Conservation (phyloP, 2,329 filamentous ascomycete genomes). For the Aspergillus japonicus region DNA sequence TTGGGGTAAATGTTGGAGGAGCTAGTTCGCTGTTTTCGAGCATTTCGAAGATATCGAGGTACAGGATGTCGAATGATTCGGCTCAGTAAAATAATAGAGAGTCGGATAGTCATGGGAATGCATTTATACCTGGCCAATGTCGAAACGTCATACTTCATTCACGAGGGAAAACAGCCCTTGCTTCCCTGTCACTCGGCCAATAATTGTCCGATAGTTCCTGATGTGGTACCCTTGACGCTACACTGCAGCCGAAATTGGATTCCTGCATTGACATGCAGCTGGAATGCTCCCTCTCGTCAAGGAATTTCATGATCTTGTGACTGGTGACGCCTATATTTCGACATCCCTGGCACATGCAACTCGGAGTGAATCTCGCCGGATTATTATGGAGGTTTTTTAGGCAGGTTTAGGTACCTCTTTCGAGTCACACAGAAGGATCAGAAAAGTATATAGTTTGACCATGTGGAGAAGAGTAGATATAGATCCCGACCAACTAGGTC, state of each 20-base stretch:
- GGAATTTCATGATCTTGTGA: not conserved
- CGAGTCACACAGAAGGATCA: no score
- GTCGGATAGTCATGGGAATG: not conserved
- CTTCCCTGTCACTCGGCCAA: not conserved
- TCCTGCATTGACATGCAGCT: not conserved
- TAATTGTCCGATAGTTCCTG: not conserved
- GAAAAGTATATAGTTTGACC: no score
- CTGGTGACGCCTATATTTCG: not conserved
- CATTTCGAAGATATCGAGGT: not conserved
- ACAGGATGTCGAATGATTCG: not conserved
- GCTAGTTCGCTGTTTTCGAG: not conserved
- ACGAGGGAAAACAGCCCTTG: not conserved
- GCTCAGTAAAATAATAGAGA: no score
- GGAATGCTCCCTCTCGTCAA: not conserved
- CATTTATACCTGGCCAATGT: not conserved
- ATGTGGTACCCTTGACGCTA: not conserved
- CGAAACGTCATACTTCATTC: not conserved
- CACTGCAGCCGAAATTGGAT: not conserved
- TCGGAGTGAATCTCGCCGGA: not conserved
- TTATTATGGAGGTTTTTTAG: not conserved
- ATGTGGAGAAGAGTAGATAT: not conserved
- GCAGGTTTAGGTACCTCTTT: no score
- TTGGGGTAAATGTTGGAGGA: not conserved
- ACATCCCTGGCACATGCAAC: not conserved
- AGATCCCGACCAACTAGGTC: not conserved